phyloP scores from a whole-genome alignment of 2,329 filamentous ascomycete species.

The Fulvia fulva region DNA sequence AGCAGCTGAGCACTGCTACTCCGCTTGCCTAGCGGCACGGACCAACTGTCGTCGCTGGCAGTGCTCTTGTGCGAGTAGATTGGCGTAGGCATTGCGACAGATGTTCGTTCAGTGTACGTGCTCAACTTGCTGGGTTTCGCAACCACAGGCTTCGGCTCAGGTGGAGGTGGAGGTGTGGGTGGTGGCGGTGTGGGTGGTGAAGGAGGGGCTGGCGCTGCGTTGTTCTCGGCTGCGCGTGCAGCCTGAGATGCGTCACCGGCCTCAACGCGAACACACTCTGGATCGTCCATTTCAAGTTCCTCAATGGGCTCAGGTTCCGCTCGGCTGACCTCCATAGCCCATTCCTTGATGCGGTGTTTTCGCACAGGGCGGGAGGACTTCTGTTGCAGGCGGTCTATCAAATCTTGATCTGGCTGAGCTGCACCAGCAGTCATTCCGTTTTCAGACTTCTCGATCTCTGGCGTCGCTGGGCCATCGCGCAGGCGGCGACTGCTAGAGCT shows the following conservation, averaged over 20 bases:
- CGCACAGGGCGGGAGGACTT: conserved; percentile 71
- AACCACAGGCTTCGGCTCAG: conserved; percentile 3
- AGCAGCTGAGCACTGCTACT: conserved; percentile 18
- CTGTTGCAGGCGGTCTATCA: conserved; percentile 63
- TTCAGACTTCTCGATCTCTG: not conserved
- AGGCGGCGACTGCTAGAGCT: not conserved
- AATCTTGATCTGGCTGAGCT: conserved; percentile 1
- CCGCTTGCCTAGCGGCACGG: conserved; percentile 17
- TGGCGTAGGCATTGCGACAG: conserved; percentile 7
- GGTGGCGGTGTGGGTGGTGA: no score
- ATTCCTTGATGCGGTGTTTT: conserved; percentile 89
- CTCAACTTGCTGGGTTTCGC: conserved; percentile 2
- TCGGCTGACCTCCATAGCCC: conserved; percentile 81
- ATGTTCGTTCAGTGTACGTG: conserved; percentile 6
- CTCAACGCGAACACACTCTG: conserved; percentile 37
- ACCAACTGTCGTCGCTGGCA: conserved; percentile 17
- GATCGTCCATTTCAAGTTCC: conserved; percentile 35
- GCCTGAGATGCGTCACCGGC: conserved; percentile 47
- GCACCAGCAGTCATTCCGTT: not conserved
- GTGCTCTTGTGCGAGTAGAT: conserved; percentile 9
- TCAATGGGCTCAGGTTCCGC: conserved; percentile 61
- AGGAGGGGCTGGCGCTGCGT: conserved; percentile 19
- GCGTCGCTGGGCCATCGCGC: conserved; percentile 6
- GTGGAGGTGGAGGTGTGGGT: no score
- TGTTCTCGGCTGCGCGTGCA: conserved; percentile 22